A percentile compares a stretch with the other conserved stretches of the same genome.
Conservation (phyloP, 345 rosid genomes). For the Brassica juncea region DNA sequence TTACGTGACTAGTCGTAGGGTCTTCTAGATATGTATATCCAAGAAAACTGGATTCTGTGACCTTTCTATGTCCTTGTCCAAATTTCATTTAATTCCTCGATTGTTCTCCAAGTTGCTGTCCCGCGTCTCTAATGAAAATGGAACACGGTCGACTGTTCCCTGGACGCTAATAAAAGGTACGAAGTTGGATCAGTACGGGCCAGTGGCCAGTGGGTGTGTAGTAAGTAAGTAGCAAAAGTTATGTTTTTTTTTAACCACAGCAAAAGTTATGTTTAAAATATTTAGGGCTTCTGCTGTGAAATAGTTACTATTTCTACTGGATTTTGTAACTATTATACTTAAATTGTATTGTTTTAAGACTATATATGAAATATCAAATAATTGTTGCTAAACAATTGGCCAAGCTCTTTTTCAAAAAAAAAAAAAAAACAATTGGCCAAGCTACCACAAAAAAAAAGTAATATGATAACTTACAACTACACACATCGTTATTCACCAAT, state of each 20-base stretch:
- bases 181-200: background rate
- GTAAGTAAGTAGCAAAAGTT: background rate
- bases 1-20: slow-evolving; percentile 4
- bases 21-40: background rate
- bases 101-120: background rate
- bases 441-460: too few species aligned
- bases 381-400: background rate
- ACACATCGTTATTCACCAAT: background rate
- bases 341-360: background rate
- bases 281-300: background rate
- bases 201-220: background rate
- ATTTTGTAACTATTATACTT: background rate
- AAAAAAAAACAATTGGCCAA: background rate
- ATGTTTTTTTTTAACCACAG: too few species aligned
- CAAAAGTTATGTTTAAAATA: too few species aligned
- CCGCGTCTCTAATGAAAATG: background rate
- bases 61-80: slow-evolving; percentile 11
- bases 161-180: background rate
- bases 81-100: slow-evolving; percentile 2
- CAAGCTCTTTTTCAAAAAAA: too few species aligned
- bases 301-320: background rate
- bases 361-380: background rate
- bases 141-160: background rate
- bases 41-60: slow-evolving; percentile 4
- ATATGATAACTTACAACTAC: background rate